Evolutionary conservation across 768 basidiomycete genomes (phyloP).

Genomic region (Fomitopsis pulvina): DNA sequence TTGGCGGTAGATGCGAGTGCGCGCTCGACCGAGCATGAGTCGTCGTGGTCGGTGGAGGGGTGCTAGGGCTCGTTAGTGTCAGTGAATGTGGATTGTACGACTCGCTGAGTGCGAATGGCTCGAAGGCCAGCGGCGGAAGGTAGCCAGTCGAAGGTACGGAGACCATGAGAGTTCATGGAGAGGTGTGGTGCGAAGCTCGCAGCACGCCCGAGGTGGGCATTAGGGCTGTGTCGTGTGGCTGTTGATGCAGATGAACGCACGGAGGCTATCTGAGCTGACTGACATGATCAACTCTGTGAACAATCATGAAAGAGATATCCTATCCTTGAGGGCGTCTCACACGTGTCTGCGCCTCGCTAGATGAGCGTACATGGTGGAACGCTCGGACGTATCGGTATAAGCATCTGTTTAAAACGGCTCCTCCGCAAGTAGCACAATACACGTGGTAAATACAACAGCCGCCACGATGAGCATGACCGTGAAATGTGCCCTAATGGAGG

Average conservation of each 20-base stretch:
- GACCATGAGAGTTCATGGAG: slow-evolving; percentile 4
- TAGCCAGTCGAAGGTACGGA: slow-evolving; percentile 1
- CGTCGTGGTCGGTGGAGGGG: neutral
- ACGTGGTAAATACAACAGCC: slow-evolving; percentile 21
- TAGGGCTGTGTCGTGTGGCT: slow-evolving; percentile 1
- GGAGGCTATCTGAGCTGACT: neutral
- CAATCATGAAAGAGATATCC: neutral
- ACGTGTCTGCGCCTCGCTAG: neutral
- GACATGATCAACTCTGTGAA: neutral
- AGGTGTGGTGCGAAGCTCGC: neutral
- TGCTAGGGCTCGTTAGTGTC: neutral
- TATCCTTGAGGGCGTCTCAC: neutral
- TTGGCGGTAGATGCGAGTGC: neutral
- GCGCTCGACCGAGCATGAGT: neutral
- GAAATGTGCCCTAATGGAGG: slow-evolving; percentile 21
- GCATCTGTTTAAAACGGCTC: neutral
- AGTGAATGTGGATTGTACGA: neutral
- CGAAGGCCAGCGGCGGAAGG: slow-evolving; percentile 2
- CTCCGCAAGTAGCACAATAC: slow-evolving; percentile 6
- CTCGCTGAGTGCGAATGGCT: slow-evolving; percentile 4
- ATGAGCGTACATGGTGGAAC: neutral
- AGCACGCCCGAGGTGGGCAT: neutral
- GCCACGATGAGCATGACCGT: slow-evolving; percentile 19
- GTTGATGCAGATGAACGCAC: neutral
- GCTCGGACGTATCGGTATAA: neutral